Evolutionary conservation across 306 rosid genomes (phyloP), one percentile per base, ranked within the genome.

Genomic region (Malus sylvestris): DNA sequence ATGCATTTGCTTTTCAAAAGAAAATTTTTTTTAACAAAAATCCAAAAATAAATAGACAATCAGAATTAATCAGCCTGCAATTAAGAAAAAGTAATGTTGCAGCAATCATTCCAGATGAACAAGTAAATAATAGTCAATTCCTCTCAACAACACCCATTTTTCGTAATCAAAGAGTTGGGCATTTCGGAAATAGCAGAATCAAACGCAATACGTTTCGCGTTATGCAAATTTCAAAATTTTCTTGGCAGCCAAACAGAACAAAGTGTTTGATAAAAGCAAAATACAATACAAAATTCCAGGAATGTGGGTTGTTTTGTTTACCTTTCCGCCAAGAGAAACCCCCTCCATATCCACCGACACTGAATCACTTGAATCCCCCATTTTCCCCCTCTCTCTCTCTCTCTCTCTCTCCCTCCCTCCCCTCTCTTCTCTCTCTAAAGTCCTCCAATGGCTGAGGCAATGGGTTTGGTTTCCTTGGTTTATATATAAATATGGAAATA

Each of bases 291-390:
- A 75, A 77, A 20, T 38, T 5, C 11, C 46, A 76, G 63, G 29
- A 57, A 61, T n/a, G 81, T 9, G 42, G 20, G 60, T 16, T 45
- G 18, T 20, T 78, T 5, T 45, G 18, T 20, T 76, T 88, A 93
- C 98, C 97, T 84, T 92, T 38, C 90, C 92, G 13, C 87, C 85
- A 49, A 86, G 87, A 84, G 93, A 86, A 74, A 87, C 68, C 57
- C 94, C 86, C 19, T 95, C 97, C 80, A 95, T 88, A 81, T 95
- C 97, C 58, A 95, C 86, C 74, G 96, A 92, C 76, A 89, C 96
- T 1, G 97, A 95, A 80, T 95, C 97, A 87, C 86, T 86, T 8
- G 97, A 88, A 81, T 93, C 97, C 73, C 81, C 84, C 96, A 87
- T 88, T 68, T 76, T 35, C 79, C 51, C 62, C 18, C 71, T 55